Evolutionary conservation across 306 rosid species (phyloP).

Genomic region (Vicia sativa): DNA sequence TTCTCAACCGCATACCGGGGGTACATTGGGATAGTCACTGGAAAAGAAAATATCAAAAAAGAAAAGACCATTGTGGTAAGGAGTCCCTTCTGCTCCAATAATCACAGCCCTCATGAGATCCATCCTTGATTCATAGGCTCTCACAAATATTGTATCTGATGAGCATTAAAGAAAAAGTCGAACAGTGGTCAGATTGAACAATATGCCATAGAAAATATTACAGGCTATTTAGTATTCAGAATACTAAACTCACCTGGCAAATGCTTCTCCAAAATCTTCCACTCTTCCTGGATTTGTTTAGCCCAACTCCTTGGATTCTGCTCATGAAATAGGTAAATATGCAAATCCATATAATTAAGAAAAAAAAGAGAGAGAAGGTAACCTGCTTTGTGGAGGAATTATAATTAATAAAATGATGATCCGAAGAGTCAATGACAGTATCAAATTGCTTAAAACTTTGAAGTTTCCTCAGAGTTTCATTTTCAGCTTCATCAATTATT

Average conservation of each 20-base stretch:
- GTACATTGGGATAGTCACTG: slow-evolving; percentile 63
- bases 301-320: slow-evolving; percentile 73
- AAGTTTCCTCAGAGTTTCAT: slow-evolving; percentile 57
- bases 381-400: slow-evolving; percentile 56
- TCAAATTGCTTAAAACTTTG: slow-evolving; percentile 75
- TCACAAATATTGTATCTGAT: slow-evolving; percentile 79
- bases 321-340: slow-evolving; percentile 35
- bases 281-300: slow-evolving; percentile 76
- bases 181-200: slow-evolving; percentile 23
- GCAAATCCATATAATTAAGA: slow-evolving; percentile 21
- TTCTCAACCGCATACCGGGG: slow-evolving; percentile 69
- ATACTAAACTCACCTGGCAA: slow-evolving; percentile 63
- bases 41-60: slow-evolving; percentile 91
- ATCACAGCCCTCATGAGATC: slow-evolving; percentile 94
- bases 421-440: slow-evolving; percentile 69
- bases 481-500: slow-evolving; percentile 41
- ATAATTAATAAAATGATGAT: slow-evolving; percentile 50
- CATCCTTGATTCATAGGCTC: slow-evolving; percentile 83
- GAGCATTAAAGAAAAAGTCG: slow-evolving; percentile 18
- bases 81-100: slow-evolving; percentile 95
- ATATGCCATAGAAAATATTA: not conserved
- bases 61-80: slow-evolving; percentile 94
- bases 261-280: slow-evolving; percentile 81
- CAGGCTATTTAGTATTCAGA: slow-evolving; percentile 23
- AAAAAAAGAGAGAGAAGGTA: not conserved